Conservation (phyloP, 208 protist species). For the Acanthamoeba lenticulata region DNA sequence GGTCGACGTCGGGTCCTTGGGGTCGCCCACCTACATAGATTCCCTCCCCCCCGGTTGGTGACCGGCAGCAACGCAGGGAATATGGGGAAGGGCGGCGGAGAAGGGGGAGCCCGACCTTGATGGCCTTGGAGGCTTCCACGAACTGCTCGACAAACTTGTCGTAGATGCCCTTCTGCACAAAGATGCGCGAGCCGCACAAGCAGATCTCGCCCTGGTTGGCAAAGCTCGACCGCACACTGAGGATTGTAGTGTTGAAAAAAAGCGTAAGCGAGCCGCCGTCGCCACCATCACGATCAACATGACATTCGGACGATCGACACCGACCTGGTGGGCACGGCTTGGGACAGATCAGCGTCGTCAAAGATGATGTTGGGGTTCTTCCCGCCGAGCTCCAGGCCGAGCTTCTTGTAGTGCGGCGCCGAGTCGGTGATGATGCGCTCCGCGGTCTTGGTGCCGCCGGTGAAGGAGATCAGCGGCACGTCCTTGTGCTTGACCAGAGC, state of each 20-base stretch:
- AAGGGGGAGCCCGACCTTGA: conserved; percentile 48
- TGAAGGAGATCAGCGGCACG: conserved; percentile 87
- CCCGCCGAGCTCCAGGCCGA: conserved; percentile 89
- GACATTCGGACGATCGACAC: neutral
- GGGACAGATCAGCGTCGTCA: conserved; percentile 75
- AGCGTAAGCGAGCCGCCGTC: neutral
- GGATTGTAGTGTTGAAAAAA: neutral
- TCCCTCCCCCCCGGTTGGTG: neutral
- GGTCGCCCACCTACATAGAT: conserved; percentile 71
- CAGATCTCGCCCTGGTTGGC: conserved; percentile 88
- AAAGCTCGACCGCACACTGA: conserved; percentile 72
- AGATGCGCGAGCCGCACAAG: conserved; percentile 84
- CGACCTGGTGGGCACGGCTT: conserved; percentile 62
- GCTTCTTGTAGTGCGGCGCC: conserved; percentile 84
- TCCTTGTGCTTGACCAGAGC: conserved; percentile 82
- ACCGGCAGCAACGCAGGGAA: no score
- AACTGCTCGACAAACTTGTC: conserved; percentile 86
- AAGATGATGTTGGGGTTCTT: conserved; percentile 89
- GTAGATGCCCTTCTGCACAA: conserved; percentile 86
- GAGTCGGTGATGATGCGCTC: conserved; percentile 64
- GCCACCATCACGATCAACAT: neutral
- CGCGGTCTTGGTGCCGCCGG: conserved; percentile 82
- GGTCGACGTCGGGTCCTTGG: conserved; percentile 26
- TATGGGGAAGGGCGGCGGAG: no score
- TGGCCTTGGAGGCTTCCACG: conserved; percentile 67